These are phyloP conservation scores for Aristolochia fimbriata DNA, from an alignment of 164 flowering plant genomes.

Conservation along the genomic window DNA sequence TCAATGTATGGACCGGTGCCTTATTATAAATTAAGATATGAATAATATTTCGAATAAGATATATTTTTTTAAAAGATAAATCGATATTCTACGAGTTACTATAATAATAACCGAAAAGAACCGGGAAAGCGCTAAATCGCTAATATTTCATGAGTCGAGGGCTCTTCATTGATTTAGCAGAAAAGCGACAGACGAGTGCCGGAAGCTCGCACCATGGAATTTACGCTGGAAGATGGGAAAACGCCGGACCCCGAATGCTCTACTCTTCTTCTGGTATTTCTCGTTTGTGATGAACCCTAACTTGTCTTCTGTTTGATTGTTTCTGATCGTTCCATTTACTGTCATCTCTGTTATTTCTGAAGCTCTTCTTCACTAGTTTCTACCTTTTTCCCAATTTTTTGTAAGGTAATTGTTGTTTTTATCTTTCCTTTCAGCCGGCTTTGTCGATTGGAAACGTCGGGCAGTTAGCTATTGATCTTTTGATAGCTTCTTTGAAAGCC, in stretches of 20 bases:
- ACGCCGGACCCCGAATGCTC: constrained; percentile 27
- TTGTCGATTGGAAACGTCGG: constrained; percentile 91
- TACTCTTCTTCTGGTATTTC: constrained; percentile 53
- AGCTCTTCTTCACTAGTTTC: background rate
- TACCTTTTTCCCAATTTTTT: background rate
- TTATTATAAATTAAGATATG: too few relatives aligned
- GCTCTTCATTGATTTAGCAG: too few relatives aligned
- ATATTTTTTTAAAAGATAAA: too few relatives aligned
- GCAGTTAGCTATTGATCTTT: constrained; percentile 68
- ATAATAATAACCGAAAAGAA: too few relatives aligned
- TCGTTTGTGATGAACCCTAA: too few relatives aligned
- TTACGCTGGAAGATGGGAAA: constrained; percentile 48
- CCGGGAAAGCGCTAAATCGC: too few relatives aligned
- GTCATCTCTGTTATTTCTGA: constrained; percentile 2
- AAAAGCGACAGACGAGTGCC: too few relatives aligned
- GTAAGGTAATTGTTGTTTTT: background rate
- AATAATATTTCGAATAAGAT: too few relatives aligned
- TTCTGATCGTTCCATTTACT: background rate
- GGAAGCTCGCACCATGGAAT: constrained; percentile 38
- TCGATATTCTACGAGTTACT: too few relatives aligned
- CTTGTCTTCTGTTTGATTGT: background rate
- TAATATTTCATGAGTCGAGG: too few relatives aligned
- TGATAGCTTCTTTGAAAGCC: constrained; percentile 51
- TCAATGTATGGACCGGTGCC: too few relatives aligned
- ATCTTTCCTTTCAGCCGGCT: constrained; percentile 49